phyloP scores from a whole-genome alignment of 371 early-diverging fungal species.

The Mortierella sp. region DNA sequence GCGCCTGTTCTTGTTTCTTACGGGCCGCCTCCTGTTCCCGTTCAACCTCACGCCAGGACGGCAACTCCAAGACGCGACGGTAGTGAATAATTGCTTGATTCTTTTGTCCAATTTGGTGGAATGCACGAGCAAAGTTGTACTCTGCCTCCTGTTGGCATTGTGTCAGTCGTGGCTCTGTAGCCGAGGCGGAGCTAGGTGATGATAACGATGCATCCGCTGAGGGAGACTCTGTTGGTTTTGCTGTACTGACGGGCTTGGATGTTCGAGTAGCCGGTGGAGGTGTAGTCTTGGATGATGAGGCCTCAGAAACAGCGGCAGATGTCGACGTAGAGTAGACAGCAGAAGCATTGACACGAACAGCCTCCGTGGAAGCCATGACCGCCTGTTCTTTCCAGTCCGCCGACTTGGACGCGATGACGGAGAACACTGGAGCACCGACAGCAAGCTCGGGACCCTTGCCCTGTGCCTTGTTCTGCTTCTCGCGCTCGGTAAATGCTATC shows the following conservation, averaged over 20 bases:
- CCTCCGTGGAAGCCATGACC: conserved; percentile 16
- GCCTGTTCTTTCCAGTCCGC: conserved; percentile 28
- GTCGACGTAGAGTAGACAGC: background rate
- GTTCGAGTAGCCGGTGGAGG: background rate
- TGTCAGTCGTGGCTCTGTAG: conserved; percentile 17
- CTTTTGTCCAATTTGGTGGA: conserved; percentile 86
- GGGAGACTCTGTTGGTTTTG: background rate
- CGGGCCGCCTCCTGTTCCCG: conserved; percentile 19
- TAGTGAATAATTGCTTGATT: conserved; percentile 90
- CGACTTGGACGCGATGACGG: conserved; percentile 23
- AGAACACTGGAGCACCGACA: background rate
- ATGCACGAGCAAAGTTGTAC: conserved; percentile 90
- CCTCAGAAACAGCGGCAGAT: background rate
- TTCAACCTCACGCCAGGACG: conserved; percentile 58
- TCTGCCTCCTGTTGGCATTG: conserved; percentile 77
- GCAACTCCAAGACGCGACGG: conserved; percentile 74
- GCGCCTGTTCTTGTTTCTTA: background rate
- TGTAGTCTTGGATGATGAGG: background rate
- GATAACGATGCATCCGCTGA: background rate
- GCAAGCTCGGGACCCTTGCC: conserved; percentile 3
- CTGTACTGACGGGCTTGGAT: background rate
- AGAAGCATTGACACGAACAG: background rate
- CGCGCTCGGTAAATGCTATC: conserved; percentile 32
- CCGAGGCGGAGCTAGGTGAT: background rate
- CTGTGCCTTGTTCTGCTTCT: conserved; percentile 25